phyloP scores from a whole-genome alignment of 139 green algal species.

The Edaphochlamys debaryana region DNA sequence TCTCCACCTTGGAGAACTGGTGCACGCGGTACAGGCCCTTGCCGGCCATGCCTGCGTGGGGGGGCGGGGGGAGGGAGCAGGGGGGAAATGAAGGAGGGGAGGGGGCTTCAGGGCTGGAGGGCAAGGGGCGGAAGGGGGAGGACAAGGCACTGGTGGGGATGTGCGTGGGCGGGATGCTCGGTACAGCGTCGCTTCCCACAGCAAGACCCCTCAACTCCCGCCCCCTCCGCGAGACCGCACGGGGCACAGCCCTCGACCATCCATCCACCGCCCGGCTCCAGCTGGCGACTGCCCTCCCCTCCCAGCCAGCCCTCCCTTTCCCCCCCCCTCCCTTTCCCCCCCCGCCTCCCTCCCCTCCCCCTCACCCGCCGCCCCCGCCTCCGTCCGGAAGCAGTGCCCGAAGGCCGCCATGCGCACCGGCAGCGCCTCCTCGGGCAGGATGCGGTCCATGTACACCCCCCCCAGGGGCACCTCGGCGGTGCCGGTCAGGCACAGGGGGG shows the following conservation, averaged over 20 bases:
- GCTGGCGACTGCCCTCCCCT: too few relatives aligned
- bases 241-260: too few relatives aligned
- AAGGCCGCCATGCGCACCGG: slow-evolving; percentile 93
- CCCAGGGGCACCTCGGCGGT: slow-evolving; percentile 96
- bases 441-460: slow-evolving; percentile 91
- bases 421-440: slow-evolving; percentile 84
- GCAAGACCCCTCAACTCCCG: too few relatives aligned
- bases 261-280: too few relatives aligned
- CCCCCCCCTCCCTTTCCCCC: too few relatives aligned
- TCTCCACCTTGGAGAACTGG: slow-evolving; percentile 99
- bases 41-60: slow-evolving; percentile 63
- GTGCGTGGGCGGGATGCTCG: too few relatives aligned
- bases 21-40: slow-evolving; percentile 97
- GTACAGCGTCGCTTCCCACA: too few relatives aligned
- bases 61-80: not conserved
- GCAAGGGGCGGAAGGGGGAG: not conserved
- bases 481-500: slow-evolving; percentile 91
- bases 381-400: slow-evolving; percentile 97
- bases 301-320: too few relatives aligned
- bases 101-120: too few relatives aligned
- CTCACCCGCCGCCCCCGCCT: slow-evolving; percentile 86
- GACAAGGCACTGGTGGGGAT: not conserved
- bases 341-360: too few relatives aligned
- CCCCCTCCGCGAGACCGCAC: too few relatives aligned
- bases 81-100: too few relatives aligned